Conservation (phyloP, 129 eudicot species). For the Chrysanthemum seticuspe region DNA sequence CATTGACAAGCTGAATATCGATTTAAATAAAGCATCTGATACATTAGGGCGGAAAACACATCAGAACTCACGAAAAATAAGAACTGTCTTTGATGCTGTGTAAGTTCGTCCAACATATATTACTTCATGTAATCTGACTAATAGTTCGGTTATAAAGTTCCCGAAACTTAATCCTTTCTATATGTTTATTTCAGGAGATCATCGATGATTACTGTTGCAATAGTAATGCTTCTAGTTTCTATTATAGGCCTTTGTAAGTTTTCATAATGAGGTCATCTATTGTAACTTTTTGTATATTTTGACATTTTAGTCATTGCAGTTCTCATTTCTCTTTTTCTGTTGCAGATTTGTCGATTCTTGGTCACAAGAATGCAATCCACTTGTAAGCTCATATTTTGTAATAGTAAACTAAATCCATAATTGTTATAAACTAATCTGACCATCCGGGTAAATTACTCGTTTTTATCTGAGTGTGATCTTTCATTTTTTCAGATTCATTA, state of each 20-base stretch:
- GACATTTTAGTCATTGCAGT: slow-evolving; percentile 6
- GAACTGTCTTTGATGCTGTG: slow-evolving; percentile 70
- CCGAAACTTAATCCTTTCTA: neutral
- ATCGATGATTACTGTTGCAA: slow-evolving; percentile 69
- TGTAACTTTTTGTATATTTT: neutral
- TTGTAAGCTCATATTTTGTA: slow-evolving; percentile 50
- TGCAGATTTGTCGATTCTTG: slow-evolving; percentile 74
- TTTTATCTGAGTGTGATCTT: neutral
- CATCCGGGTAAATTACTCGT: neutral
- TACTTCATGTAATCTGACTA: neutral
- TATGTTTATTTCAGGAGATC: slow-evolving; percentile 59
- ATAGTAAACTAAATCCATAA: too few species aligned
- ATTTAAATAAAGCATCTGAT: slow-evolving; percentile 63
- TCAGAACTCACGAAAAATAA: slow-evolving; percentile 63
- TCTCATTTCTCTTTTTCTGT: neutral
- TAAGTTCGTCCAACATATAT: slow-evolving; percentile 35
- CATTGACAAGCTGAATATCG: slow-evolving; percentile 69
- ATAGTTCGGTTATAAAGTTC: neutral
- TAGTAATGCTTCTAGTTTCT: slow-evolving; percentile 72
- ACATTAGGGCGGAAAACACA: slow-evolving; percentile 63
- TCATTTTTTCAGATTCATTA: slow-evolving; percentile 62
- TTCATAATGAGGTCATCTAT: slow-evolving; percentile 12
- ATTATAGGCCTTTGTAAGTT: slow-evolving; percentile 86
- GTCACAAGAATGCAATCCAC: slow-evolving; percentile 70
- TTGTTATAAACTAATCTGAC: too few species aligned